These are phyloP conservation scores for Musa schizocarpa DNA, from an alignment of 176 grass and related monocot genomes.

Conservation along the genomic window DNA sequence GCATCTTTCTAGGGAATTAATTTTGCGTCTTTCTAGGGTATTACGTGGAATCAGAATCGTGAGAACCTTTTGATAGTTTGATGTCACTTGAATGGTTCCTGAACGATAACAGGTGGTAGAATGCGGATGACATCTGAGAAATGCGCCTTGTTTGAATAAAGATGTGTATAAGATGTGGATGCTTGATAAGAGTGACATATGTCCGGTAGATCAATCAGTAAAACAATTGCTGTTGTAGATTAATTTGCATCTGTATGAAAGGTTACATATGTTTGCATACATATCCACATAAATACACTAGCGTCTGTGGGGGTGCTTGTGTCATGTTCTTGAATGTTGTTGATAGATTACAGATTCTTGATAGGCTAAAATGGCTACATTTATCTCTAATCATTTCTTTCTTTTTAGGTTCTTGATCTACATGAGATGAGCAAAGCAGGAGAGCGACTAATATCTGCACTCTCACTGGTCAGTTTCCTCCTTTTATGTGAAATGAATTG, in stretches of 20 bases:
- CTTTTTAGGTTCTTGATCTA: slow-evolving; percentile 60
- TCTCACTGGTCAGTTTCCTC: slow-evolving; percentile 41
- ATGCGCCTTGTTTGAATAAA: too few relatives aligned
- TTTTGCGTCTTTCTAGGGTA: too few relatives aligned
- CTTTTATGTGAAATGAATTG: background rate
- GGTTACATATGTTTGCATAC: background rate
- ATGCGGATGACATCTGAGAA: too few relatives aligned
- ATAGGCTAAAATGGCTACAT: background rate
- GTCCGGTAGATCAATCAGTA: background rate
- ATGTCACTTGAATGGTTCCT: too few relatives aligned
- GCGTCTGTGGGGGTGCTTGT: too few relatives aligned
- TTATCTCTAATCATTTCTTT: background rate
- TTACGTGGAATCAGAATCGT: too few relatives aligned
- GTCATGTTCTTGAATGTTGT: background rate
- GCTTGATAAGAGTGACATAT: background rate
- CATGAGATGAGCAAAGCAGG: slow-evolving; percentile 66
- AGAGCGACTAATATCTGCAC: slow-evolving; percentile 48
- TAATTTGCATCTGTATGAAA: background rate
- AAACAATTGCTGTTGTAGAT: background rate
- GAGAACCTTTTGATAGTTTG: too few relatives aligned
- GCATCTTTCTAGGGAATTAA: too few relatives aligned
- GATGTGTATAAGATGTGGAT: background rate
- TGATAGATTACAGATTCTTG: background rate
- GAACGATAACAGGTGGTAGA: too few relatives aligned
- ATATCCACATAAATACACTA: background rate